phyloP scores from a whole-genome alignment of 176 grass and related monocot species.

The Olyra latifolia region DNA sequence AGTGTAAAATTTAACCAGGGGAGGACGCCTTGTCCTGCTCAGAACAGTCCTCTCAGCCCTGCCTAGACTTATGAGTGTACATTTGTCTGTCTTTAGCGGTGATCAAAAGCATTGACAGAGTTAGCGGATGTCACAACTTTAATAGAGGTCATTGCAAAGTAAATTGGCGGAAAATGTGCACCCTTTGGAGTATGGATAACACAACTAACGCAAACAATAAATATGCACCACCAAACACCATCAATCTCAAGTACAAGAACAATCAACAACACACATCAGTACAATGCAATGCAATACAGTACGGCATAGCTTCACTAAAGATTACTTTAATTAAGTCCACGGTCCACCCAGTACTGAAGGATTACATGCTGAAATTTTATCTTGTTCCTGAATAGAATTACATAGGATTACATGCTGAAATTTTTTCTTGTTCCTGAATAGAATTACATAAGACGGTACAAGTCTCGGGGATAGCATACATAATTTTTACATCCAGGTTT shows the following conservation, averaged over 20 bases:
- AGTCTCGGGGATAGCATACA: slow-evolving; percentile 37
- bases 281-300: neutral
- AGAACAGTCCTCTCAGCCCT: too few relatives aligned
- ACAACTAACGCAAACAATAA: slow-evolving; percentile 17
- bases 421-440: slow-evolving; percentile 7
- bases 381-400: slow-evolving; percentile 35
- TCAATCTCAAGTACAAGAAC: slow-evolving; percentile 7
- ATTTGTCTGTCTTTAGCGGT: too few relatives aligned
- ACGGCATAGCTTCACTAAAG: slow-evolving; percentile 8
- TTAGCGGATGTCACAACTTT: too few relatives aligned
- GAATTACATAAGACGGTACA: neutral
- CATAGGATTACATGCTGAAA: slow-evolving; percentile 17
- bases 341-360: slow-evolving; percentile 38
- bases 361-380: slow-evolving; percentile 41
- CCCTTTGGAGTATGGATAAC: too few relatives aligned
- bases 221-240: neutral
- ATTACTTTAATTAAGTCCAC: slow-evolving; percentile 38
- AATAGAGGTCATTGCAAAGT: too few relatives aligned
- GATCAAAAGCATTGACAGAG: too few relatives aligned
- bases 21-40: too few relatives aligned
- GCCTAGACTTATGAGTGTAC: too few relatives aligned
- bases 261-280: slow-evolving; percentile 15
- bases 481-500: slow-evolving; percentile 84
- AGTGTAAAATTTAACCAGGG: too few relatives aligned
- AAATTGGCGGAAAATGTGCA: too few relatives aligned